Evolutionary conservation across 352 stramenopile genomes (phyloP).

Genomic region (Globisporangium okanoganense): DNA sequence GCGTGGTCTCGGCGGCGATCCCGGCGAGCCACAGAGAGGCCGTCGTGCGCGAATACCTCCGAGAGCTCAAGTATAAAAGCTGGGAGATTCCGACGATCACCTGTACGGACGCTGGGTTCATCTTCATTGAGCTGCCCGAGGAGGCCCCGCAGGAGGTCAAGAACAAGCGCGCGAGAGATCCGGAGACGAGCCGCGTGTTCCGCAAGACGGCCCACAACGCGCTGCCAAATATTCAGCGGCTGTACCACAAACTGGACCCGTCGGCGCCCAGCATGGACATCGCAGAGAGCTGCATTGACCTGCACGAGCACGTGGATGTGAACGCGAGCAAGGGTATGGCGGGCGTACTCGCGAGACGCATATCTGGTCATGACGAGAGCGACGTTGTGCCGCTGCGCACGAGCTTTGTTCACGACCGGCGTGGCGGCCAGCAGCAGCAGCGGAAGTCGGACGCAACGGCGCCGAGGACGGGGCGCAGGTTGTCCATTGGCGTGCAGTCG

Average conservation of each 20-base stretch:
- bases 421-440: conserved; percentile 9
- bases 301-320: conserved; percentile 6
- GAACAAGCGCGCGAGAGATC: not conserved
- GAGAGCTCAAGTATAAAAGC: conserved; percentile 3
- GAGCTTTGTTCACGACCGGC: not conserved
- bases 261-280: not conserved
- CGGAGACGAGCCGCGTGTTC: not conserved
- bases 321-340: conserved; percentile 5
- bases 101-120: conserved; percentile 24
- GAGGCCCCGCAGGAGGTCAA: conserved; percentile 17
- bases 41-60: conserved; percentile 19
- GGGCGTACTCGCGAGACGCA: not conserved
- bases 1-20: conserved; percentile 16
- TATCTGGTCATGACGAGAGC: conserved; percentile 5
- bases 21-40: conserved; percentile 8
- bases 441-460: not conserved
- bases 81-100: conserved; percentile 23
- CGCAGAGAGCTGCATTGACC: conserved; percentile 1
- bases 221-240: conserved; percentile 4
- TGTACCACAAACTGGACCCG: conserved; percentile 12
- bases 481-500: not conserved
- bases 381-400: conserved; percentile 5
- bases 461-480: not conserved
- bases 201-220: conserved; percentile 6
- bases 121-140: conserved; percentile 28